Percentiles rank a stretch among this genome's conserved stretches.
Evolutionary conservation across 164 flowering plant species (phyloP).

Genomic region (Tetracentron sinense): DNA sequence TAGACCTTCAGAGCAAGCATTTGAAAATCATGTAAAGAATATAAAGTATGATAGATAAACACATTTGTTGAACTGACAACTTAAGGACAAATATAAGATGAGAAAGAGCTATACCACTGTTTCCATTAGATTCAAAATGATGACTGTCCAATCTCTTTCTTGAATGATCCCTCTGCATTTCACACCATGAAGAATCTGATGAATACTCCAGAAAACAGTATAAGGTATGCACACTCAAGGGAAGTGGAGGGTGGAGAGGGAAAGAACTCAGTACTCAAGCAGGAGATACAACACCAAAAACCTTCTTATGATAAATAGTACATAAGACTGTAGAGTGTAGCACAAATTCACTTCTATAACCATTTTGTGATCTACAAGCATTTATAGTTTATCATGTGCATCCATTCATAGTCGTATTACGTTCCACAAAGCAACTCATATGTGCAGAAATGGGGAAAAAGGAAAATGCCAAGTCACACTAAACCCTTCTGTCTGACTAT

Average conservation of each 20-base stretch:
- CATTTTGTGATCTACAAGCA: too few relatives aligned
- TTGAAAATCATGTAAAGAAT: constrained; percentile 3
- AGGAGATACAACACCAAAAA: neutral
- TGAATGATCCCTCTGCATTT: constrained; percentile 59
- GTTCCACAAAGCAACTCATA: too few relatives aligned
- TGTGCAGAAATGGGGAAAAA: too few relatives aligned
- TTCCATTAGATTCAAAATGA: constrained; percentile 72
- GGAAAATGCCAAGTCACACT: too few relatives aligned
- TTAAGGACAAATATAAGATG: constrained; percentile 8
- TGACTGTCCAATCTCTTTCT: constrained; percentile 63
- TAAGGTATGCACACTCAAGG: neutral
- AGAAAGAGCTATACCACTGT: constrained; percentile 42
- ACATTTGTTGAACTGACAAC: neutral
- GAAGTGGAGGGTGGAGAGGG: neutral
- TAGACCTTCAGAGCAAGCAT: constrained; percentile 40
- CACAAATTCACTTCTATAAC: too few relatives aligned
- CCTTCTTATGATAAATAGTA: too few relatives aligned
- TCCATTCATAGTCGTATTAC: too few relatives aligned
- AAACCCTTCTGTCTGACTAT: too few relatives aligned
- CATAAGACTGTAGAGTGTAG: too few relatives aligned
- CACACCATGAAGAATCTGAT: constrained; percentile 10
- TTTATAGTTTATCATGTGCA: too few relatives aligned
- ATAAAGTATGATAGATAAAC: neutral
- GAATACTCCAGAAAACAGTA: constrained; percentile 1
- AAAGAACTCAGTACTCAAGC: constrained; percentile 2